Conservation (phyloP, 179 eudicot genomes). For the Heliamphora pulchella region DNA sequence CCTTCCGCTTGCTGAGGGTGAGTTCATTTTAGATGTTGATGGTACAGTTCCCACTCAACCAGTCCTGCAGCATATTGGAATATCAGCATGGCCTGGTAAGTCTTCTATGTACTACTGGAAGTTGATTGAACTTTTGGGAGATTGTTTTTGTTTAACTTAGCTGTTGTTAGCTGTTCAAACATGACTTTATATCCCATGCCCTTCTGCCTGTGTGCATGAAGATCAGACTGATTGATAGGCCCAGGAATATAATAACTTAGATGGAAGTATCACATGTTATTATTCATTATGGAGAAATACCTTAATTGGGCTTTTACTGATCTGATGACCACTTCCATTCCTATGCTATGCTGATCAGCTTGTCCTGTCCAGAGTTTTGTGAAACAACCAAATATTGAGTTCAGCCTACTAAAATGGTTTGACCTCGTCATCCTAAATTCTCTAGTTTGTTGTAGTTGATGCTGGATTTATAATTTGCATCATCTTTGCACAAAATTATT, state of each 20-base stretch:
- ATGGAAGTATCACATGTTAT: neutral
- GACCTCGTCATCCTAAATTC: neutral
- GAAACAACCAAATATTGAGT: neutral
- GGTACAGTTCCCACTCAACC: constrained; percentile 84
- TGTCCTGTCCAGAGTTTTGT: neutral
- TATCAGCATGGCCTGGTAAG: constrained; percentile 95
- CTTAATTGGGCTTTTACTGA: neutral
- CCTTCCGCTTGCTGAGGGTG: constrained; percentile 59
- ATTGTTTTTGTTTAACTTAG: neutral
- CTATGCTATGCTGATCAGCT: neutral
- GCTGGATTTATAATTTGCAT: neutral
- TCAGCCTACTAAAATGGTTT: neutral
- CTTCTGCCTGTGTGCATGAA: neutral
- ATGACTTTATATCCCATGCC: neutral
- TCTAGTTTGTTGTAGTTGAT: neutral
- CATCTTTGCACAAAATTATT: neutral
- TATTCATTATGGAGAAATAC: neutral
- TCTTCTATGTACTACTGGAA: constrained; percentile 11
- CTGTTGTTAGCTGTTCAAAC: constrained; percentile 2
- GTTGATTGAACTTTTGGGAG: neutral
- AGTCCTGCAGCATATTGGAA: constrained; percentile 78
- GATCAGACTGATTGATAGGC: neutral
- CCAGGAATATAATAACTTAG: neutral
- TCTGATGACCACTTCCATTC: neutral
- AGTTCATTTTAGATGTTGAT: constrained; percentile 70